Evolutionary conservation across 345 rosid genomes (phyloP).

Genomic region (Camelina laxa): DNA sequence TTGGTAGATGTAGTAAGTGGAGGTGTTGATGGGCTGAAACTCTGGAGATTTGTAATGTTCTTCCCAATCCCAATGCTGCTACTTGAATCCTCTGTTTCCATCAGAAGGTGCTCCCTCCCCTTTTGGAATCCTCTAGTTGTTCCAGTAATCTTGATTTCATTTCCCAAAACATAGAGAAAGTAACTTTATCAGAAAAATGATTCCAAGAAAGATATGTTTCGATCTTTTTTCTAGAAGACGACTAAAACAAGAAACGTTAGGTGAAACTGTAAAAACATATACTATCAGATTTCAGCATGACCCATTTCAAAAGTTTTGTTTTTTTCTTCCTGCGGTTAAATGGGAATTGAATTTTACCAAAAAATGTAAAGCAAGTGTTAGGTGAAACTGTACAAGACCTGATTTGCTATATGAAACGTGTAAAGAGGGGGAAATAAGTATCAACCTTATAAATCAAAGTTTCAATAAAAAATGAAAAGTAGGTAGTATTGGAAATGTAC

Average conservation of each 20-base stretch:
- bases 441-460: conserved; percentile 7
- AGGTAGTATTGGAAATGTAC: conserved; percentile 45
- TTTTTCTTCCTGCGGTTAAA: conserved; percentile 13
- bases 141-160: conserved; percentile 67
- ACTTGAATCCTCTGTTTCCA: conserved; percentile 79
- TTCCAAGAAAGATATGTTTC: neutral
- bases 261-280: conserved; percentile 16
- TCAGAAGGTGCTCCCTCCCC: conserved; percentile 57
- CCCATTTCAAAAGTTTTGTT: conserved; percentile 33
- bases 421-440: conserved; percentile 21
- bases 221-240: conserved; percentile 1
- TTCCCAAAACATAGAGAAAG: conserved; percentile 9
- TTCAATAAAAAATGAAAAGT: conserved; percentile 2
- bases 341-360: conserved; percentile 4
- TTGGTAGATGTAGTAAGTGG: conserved; percentile 77
- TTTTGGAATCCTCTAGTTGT: conserved; percentile 61
- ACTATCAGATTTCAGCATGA: conserved; percentile 18
- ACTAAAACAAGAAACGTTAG: conserved; percentile 7
- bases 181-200: conserved; percentile 14
- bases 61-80: conserved; percentile 63
- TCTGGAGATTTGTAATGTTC: conserved; percentile 50
- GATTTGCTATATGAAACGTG: conserved; percentile 28
- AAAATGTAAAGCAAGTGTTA: conserved; percentile 23
- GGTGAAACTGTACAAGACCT: conserved; percentile 24
- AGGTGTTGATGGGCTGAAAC: conserved; percentile 86